These are phyloP conservation scores for Schizosaccharomyces versatilis DNA, from an alignment of 1,139 yeast species.

Conservation along the genomic window DNA sequence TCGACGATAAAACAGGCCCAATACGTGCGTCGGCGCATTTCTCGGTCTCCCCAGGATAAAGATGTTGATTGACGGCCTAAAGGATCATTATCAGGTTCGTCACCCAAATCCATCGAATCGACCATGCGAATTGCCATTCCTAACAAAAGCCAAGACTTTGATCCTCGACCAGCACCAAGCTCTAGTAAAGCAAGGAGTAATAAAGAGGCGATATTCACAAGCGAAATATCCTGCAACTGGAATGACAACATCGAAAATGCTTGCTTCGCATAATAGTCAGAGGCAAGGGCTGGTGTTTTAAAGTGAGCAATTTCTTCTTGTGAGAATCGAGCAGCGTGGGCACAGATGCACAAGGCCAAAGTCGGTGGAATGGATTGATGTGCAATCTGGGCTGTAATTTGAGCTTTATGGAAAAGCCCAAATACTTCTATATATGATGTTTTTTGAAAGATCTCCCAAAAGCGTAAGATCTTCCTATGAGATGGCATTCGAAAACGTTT, in stretches of 20 bases:
- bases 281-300: conserved; percentile 17
- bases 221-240: conserved; percentile 19
- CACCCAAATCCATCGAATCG: not conserved
- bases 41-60: not conserved
- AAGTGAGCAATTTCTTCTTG: conserved; percentile 17
- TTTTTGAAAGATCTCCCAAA: not conserved
- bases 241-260: conserved; percentile 17
- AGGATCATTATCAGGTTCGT: not conserved
- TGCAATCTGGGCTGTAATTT: not conserved
- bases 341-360: conserved; percentile 20
- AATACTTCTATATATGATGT: not conserved
- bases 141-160: conserved; percentile 21
- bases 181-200: conserved; percentile 21
- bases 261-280: conserved; percentile 17
- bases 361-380: conserved; percentile 3
- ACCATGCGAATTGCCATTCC: conserved; percentile 21
- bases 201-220: conserved; percentile 21
- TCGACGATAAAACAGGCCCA: conserved; percentile 1
- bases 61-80: not conserved
- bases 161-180: conserved; percentile 19
- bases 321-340: conserved; percentile 20
- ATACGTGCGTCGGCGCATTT: not conserved
- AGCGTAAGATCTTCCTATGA: not conserved
- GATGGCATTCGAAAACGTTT: not conserved
- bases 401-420: not conserved